phyloP scores from a whole-genome alignment of 2,329 filamentous ascomycete genomes.

The Metarhizium anisopliae region DNA sequence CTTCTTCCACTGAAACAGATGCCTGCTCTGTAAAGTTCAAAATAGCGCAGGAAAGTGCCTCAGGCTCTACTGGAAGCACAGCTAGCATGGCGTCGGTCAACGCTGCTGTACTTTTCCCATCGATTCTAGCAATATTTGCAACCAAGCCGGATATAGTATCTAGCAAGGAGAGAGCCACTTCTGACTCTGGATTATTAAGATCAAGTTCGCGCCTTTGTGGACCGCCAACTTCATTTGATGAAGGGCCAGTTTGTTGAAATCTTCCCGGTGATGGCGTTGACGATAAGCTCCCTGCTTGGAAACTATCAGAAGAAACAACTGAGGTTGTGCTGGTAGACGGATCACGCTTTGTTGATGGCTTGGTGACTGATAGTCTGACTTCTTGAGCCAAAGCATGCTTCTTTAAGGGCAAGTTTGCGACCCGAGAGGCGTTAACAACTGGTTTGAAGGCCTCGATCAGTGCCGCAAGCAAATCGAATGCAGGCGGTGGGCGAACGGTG shows the following conservation, averaged over 20 bases:
- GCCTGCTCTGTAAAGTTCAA: slow-evolving; percentile 9
- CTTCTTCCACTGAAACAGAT: slow-evolving; percentile 6
- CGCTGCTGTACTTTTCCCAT: slow-evolving; percentile 11
- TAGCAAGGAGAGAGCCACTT: slow-evolving; percentile 10
- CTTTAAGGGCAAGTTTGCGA: background rate
- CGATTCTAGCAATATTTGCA: slow-evolving; percentile 9
- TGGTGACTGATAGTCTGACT: background rate
- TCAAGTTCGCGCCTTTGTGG: background rate
- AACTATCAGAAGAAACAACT: background rate
- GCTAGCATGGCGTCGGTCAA: slow-evolving; percentile 14
- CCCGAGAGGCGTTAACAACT: background rate
- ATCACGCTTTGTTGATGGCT: background rate
- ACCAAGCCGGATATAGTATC: slow-evolving; percentile 11
- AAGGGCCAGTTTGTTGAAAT: background rate
- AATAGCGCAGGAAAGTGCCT: slow-evolving; percentile 9
- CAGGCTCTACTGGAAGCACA: slow-evolving; percentile 11
- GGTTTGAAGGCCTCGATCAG: slow-evolving; percentile 9
- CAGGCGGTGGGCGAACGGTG: background rate
- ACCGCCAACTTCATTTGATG: background rate
- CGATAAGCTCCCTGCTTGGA: background rate
- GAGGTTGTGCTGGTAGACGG: background rate
- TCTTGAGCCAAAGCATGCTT: background rate
- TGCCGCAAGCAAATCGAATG: slow-evolving; percentile 6
- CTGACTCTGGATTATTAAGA: background rate
- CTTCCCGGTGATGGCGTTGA: background rate